Evolutionary conservation across 31 red algal genomes (phyloP).

Genomic region (Bonnemaisonia californica): DNA sequence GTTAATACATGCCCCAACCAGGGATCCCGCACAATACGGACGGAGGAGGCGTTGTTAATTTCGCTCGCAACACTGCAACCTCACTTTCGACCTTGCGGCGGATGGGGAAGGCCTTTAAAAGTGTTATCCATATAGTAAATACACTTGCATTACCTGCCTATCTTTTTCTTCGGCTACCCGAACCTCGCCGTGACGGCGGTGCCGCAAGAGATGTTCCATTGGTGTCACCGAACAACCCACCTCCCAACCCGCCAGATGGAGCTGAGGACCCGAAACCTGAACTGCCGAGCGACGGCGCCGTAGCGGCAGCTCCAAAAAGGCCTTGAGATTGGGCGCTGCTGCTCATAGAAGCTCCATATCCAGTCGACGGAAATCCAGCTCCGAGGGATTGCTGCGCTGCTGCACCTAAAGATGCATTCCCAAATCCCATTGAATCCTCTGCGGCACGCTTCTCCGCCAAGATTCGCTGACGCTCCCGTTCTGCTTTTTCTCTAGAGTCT

Average conservation of each 20-base stretch:
- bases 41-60: constrained; percentile 92
- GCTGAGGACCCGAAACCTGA: not conserved
- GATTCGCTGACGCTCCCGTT: constrained; percentile 49
- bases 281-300: not conserved
- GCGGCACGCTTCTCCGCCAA: constrained; percentile 39
- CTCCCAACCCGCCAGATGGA: not conserved
- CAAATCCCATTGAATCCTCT: not conserved
- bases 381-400: not conserved
- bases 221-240: not conserved
- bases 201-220: not conserved
- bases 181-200: not conserved
- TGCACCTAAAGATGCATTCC: not conserved
- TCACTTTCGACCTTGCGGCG: constrained; percentile 13
- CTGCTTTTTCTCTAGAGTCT: constrained; percentile 64
- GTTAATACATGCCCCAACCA: constrained; percentile 93
- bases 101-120: not conserved
- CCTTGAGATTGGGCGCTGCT: not conserved
- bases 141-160: not conserved
- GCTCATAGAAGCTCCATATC: not conserved
- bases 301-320: not conserved
- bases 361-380: not conserved
- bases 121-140: not conserved
- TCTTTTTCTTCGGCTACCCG: not conserved
- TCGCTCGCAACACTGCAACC: constrained; percentile 77
- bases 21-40: constrained; percentile 94